Base-by-base conservation (phyloP, 2,329 filamentous ascomycete genomes). In the Diaporthe citriasiana region DNA sequence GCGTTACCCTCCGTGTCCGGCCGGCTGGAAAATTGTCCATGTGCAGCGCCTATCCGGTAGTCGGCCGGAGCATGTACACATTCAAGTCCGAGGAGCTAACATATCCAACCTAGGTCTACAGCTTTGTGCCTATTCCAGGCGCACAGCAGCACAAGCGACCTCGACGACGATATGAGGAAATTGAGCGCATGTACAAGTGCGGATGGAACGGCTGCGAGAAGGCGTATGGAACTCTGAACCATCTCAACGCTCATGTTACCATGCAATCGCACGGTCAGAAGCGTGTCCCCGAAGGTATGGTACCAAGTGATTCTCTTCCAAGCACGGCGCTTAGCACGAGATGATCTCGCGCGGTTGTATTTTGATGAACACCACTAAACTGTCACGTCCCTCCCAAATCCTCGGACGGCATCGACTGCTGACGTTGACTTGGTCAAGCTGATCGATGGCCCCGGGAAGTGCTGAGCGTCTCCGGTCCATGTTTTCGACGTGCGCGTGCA, bases 131-230 rank as follows among this genome's bases (percentile, higher is more conserved):
- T 0, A 98, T 98, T 80, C 97, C 97, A 2, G 97, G 97, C 77
- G 95, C 96, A 17, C 95, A 98, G 82, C 97, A 99, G 82, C 96
- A 98, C 83, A 99, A 99, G 87, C 92, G 97, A 74, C 97, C 97
- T 17, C 91, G 97, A 77, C 89, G 97, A 79, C 91, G 97, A 71
- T 99, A 98, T 80, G 97, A 99, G 84, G 97, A 99, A 83, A 99
- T 99, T 79, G 97, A 99, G 87, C 93, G 97, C 81, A 98, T 99
- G 97, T 98, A 99, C 88, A 98, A 98, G 85, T 99, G 97, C 81
- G 97, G 96, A 35, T 98, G 95, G 94, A 96, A 98, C 77, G 95
- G 95, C 12, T 99, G 97, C 81, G 97, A 99, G 84, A 99, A 99
- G 86, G 97, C 97, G 3, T 99, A 99, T 79, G 97, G 97, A 75